A percentile compares a stretch with the other conserved stretches of the same genome.
Conservation (phyloP, 2,329 filamentous ascomycete genomes). For the Hypomyces rosellus region DNA sequence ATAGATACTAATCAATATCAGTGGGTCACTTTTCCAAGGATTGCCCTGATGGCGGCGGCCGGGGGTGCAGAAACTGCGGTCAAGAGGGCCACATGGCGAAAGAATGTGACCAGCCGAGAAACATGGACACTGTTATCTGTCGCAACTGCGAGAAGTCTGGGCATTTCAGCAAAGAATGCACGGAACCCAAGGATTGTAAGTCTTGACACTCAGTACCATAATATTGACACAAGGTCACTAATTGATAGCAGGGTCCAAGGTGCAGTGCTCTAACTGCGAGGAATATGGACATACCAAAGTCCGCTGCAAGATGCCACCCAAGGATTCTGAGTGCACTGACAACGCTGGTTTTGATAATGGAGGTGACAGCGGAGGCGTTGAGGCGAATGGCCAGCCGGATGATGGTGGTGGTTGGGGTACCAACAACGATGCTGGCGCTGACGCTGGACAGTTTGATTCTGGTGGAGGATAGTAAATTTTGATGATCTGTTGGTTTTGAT, state of each 20-base stretch:
- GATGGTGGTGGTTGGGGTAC: not conserved
- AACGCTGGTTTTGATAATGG: not conserved
- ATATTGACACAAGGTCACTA: slow-evolving; percentile 11
- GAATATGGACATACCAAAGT: slow-evolving; percentile 35
- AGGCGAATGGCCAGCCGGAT: not conserved
- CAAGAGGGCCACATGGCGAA: slow-evolving; percentile 51
- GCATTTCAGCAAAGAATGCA: slow-evolving; percentile 57
- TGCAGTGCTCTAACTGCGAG: slow-evolving; percentile 33
- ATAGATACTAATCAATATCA: slow-evolving; percentile 22
- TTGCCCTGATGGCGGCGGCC: slow-evolving; percentile 54
- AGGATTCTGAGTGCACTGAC: slow-evolving; percentile 7
- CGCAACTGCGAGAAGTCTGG: slow-evolving; percentile 55
- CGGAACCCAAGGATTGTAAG: slow-evolving; percentile 43
- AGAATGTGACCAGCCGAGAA: slow-evolving; percentile 43
- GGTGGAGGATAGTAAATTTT: not conserved
- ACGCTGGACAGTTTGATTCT: not conserved
- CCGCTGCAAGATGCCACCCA: slow-evolving; percentile 28
- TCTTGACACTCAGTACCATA: not conserved
- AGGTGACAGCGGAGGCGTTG: not conserved
- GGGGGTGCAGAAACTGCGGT: slow-evolving; percentile 57
- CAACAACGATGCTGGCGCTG: not conserved
- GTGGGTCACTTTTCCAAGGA: slow-evolving; percentile 57
- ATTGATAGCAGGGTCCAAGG: slow-evolving; percentile 31
- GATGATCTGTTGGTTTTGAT: too few relatives aligned
- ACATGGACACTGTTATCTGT: slow-evolving; percentile 47